A percentile compares a stretch with the other conserved stretches of the same genome.
Evolutionary conservation across 306 rosid genomes (phyloP).

Genomic region (Crotalaria pallida): DNA sequence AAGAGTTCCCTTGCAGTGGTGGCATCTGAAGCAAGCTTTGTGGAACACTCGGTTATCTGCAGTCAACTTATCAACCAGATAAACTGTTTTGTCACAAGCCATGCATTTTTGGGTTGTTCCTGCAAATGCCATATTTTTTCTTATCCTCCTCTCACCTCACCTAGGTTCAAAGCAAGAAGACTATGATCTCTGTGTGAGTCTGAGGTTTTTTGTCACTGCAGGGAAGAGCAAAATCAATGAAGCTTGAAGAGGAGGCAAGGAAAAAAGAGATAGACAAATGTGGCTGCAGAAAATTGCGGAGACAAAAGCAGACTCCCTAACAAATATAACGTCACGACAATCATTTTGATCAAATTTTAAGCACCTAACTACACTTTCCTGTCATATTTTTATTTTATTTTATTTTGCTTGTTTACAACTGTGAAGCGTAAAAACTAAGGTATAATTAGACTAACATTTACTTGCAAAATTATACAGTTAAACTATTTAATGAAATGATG

Average conservation of each 20-base stretch:
- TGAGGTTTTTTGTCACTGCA: conserved; percentile 11
- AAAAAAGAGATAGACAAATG: conserved; percentile 24
- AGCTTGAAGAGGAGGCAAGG: conserved; percentile 22
- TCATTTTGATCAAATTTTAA: conserved; percentile 51
- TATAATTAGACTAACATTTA: not conserved
- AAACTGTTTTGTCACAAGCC: conserved; percentile 98
- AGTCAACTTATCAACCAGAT: conserved; percentile 90
- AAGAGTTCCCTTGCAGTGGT: conserved; percentile 98
- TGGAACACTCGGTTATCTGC: conserved; percentile 90
- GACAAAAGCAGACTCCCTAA: conserved; percentile 41
- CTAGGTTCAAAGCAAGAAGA: conserved; percentile 2
- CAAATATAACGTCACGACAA: conserved; percentile 46
- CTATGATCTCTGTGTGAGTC: not conserved
- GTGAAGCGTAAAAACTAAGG: conserved; percentile 26
- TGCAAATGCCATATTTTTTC: conserved; percentile 77
- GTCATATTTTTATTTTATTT: conserved; percentile 6
- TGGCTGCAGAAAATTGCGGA: conserved; percentile 41
- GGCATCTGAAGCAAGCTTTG: conserved; percentile 98
- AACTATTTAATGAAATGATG: not conserved
- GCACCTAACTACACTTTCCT: conserved; percentile 55
- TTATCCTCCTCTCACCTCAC: conserved; percentile 12
- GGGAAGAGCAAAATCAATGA: conserved; percentile 16
- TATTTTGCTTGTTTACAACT: not conserved
- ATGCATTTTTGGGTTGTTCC: conserved; percentile 99
- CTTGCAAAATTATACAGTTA: not conserved